These are phyloP conservation scores for Rhododendron mucronatum DNA, from an alignment of 148 eudicot species.

Conservation along the genomic window DNA sequence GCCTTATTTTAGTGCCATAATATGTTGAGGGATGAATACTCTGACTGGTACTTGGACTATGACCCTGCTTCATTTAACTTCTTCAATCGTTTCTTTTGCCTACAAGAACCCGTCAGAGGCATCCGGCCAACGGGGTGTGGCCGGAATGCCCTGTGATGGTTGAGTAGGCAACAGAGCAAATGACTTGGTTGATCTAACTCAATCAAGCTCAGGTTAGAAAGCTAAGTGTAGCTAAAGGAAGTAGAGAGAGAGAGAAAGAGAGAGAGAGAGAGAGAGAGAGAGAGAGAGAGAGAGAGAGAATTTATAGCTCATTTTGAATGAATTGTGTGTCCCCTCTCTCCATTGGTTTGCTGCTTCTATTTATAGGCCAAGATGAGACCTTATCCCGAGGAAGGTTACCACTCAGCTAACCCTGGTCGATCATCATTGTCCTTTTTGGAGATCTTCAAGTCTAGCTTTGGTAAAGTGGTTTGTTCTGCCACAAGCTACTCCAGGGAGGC, in stretches of 20 bases:
- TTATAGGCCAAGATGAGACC: background rate
- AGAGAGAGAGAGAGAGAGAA: background rate
- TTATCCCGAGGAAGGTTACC: background rate
- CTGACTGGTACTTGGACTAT: background rate
- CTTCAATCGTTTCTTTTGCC: background rate
- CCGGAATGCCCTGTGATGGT: background rate
- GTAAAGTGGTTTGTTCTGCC: background rate
- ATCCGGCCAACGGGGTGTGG: background rate
- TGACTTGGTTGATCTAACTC: background rate
- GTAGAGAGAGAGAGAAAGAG: background rate
- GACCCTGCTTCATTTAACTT: background rate
- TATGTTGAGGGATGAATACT: background rate
- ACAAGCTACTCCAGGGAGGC: background rate
- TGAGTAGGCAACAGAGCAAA: background rate
- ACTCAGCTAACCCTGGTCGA: background rate
- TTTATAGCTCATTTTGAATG: background rate
- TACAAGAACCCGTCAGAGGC: background rate
- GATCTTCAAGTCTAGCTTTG: background rate
- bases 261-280: background rate
- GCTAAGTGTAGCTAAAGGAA: background rate
- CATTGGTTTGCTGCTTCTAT: background rate
- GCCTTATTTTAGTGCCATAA: background rate
- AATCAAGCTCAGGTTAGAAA: background rate
- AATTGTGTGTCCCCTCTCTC: background rate
- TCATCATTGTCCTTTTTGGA: background rate